phyloP scores from a whole-genome alignment of 352 stramenopile genomes.

The Phytopythium boreale region DNA sequence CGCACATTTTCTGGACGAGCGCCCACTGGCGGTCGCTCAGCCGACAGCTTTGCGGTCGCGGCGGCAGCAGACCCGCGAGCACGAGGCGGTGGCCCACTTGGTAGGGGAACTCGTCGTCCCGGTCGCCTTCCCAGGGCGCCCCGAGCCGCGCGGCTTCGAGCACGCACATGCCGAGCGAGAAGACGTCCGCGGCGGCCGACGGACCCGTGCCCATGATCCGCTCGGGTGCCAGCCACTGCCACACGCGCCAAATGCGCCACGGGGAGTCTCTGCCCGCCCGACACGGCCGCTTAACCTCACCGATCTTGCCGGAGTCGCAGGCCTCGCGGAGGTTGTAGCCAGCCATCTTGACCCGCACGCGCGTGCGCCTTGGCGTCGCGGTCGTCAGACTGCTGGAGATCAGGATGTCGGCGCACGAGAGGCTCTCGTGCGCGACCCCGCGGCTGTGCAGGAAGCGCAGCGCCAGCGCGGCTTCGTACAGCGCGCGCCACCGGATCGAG shows the following conservation, averaged over 20 bases:
- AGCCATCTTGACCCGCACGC: conserved; percentile 6
- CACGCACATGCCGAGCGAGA: conserved; percentile 25
- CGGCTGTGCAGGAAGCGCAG: conserved; percentile 24
- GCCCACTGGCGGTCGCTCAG: conserved; percentile 21
- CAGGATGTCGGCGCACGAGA: conserved; percentile 28
- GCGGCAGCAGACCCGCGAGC: conserved; percentile 5
- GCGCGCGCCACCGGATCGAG: conserved; percentile 16
- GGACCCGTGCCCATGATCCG: conserved; percentile 8
- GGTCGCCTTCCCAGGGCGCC: conserved; percentile 10
- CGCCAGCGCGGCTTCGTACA: conserved; percentile 24
- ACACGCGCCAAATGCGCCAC: background rate
- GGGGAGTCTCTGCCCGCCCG: background rate
- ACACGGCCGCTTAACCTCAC: background rate
- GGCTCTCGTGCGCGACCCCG: conserved; percentile 14
- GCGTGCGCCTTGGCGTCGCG: conserved; percentile 12
- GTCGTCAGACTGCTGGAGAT: conserved; percentile 19
- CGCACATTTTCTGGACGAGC: conserved; percentile 28
- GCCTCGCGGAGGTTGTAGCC: conserved; percentile 19
- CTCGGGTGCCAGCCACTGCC: conserved; percentile 23
- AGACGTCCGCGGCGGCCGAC: conserved; percentile 24
- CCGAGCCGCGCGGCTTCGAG: conserved; percentile 28
- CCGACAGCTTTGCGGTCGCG: conserved; percentile 7
- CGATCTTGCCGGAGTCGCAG: background rate
- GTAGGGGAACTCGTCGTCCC: background rate
- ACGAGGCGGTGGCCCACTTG: background rate